phyloP scores from a whole-genome alignment of 768 basidiomycete species.

The Phanerodontia chrysosporium region DNA sequence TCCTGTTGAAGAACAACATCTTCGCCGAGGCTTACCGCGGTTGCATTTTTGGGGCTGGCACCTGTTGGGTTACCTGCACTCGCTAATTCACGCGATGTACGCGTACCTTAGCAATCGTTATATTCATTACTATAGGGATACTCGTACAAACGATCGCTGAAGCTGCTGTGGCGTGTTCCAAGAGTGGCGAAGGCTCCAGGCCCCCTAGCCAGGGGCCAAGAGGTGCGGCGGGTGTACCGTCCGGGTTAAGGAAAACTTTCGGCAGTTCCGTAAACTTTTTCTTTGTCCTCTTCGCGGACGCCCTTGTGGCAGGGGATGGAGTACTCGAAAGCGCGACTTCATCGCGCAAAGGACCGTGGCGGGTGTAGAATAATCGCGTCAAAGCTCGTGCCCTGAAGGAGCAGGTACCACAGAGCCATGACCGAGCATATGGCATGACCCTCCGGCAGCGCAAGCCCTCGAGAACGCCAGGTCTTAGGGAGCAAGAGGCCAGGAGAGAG shows the following conservation, averaged over 20 bases:
- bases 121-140: background rate
- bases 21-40: background rate
- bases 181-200: conserved; percentile 6
- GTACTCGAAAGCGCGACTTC: background rate
- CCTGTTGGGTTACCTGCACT: background rate
- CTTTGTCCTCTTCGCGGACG: conserved; percentile 25
- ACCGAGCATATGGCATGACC: background rate
- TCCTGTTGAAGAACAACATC: too few relatives aligned
- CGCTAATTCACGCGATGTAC: background rate
- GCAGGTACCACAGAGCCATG: background rate
- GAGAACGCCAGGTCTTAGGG: too few relatives aligned
- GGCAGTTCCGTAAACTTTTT: conserved; percentile 63
- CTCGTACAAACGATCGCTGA: background rate
- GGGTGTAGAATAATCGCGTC: background rate
- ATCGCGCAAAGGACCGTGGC: background rate
- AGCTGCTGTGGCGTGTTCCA: background rate
- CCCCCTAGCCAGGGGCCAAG: conserved; percentile 40
- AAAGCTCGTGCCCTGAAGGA: background rate
- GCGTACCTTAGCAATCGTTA: background rate
- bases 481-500: background rate
- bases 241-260: conserved; percentile 34
- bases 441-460: background rate
- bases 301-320: background rate
- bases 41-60: background rate
- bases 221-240: conserved; percentile 41